Evolutionary conservation across 2,329 filamentous ascomycete species (phyloP).

Genomic region (Saccharata proteae): DNA sequence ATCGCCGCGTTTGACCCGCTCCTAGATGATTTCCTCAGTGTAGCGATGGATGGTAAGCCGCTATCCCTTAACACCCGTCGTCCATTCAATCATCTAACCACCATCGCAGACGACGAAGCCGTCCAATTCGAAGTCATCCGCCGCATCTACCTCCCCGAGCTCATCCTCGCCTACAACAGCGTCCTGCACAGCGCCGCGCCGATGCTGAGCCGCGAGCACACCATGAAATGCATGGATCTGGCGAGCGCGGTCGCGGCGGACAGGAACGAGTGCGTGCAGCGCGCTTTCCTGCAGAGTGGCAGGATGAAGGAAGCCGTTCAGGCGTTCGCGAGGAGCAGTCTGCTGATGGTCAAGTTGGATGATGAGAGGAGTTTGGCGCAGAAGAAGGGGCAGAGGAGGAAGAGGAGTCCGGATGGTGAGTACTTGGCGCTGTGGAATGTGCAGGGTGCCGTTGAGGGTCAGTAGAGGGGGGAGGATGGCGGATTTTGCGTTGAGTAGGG

Average conservation of each 20-base stretch:
- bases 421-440: too few species aligned
- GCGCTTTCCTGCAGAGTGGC: constrained; percentile 25
- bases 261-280: constrained; percentile 21
- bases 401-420: too few species aligned
- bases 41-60: constrained; percentile 14
- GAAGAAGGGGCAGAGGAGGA: too few species aligned
- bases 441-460: too few species aligned
- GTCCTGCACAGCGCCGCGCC: constrained; percentile 70
- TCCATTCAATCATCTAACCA: background rate
- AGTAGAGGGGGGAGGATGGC: too few species aligned
- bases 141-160: constrained; percentile 71
- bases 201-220: constrained; percentile 59
- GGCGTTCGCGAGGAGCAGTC: constrained; percentile 64
- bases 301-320: constrained; percentile 34
- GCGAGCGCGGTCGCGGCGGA: constrained; percentile 54
- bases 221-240: constrained; percentile 80
- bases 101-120: constrained; percentile 39
- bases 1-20: constrained; percentile 25
- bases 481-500: too few species aligned
- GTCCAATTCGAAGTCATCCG: constrained; percentile 54
- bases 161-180: constrained; percentile 71
- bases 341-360: constrained; percentile 49
- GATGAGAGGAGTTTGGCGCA: too few species aligned
- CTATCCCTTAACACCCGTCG: background rate
- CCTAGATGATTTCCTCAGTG: constrained; percentile 19